Evolutionary conservation across 345 rosid genomes (phyloP).

Genomic region (Firmiana major): DNA sequence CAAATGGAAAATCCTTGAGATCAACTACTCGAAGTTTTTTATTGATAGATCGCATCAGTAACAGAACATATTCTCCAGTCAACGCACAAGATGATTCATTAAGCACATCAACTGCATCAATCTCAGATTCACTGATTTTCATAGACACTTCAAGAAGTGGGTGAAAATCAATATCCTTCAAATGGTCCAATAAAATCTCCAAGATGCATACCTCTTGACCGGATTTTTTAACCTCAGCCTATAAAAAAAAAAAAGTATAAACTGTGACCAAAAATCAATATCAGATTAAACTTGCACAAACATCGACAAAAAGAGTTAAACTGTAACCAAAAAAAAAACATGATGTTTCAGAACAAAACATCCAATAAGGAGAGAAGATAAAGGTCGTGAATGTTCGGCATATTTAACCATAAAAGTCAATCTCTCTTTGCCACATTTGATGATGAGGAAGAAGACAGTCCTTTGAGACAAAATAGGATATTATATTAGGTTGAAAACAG

Average conservation of each 20-base stretch:
- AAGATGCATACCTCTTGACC: constrained; percentile 43
- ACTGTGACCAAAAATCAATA: background rate
- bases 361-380: background rate
- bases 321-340: background rate
- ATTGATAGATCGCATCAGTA: constrained; percentile 50
- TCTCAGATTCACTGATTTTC: constrained; percentile 55
- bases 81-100: constrained; percentile 50
- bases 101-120: constrained; percentile 63
- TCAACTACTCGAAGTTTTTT: constrained; percentile 63
- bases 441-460: background rate
- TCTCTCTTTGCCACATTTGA: background rate
- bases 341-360: background rate
- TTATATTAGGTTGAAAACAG: background rate
- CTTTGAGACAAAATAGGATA: background rate
- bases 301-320: too few species aligned
- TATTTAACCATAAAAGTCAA: background rate
- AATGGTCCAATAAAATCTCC: constrained; percentile 52
- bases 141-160: constrained; percentile 66
- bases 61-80: constrained; percentile 54
- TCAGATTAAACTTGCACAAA: background rate
- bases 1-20: constrained; percentile 54
- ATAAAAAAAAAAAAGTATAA: constrained; percentile 8
- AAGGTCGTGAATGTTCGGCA: background rate
- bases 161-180: constrained; percentile 59
- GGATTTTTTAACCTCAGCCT: constrained; percentile 64